Base-by-base conservation (phyloP, 2,329 filamentous ascomycete species). In the Colletotrichum theobromicola region DNA sequence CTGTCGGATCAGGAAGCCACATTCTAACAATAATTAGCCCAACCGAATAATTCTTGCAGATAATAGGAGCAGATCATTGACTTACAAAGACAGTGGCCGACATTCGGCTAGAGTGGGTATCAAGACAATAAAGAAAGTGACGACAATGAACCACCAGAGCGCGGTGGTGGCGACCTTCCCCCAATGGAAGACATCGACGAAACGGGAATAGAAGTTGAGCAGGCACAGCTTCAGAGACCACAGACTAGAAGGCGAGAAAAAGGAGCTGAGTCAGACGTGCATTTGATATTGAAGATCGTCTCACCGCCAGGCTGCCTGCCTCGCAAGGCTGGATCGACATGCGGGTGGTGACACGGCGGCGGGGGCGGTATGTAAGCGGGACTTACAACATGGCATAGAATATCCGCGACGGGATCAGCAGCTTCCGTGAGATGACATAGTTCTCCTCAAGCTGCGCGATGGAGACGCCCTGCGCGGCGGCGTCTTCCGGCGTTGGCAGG, bases 151-250 rank as follows among this genome's bases (percentile, higher is more conserved):
- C 73, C 71, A 78, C 78, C 80, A 81, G 1, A 81, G 69, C 5
- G 71, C 72, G 9, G 70, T 69, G 2, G 76, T 76, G 26, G 76
- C 79, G 9, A 64, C 5, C 28, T 77, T 78, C 15, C 81, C 81
- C 75, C 77, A 78, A 9, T 71, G 63, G 16, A 78, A 73, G 13
- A 72, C 35, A 62, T 80, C 64, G 30, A 82, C 76, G 61, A 82
- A 82, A 24, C 81, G 81, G 0, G 80, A 79, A 70, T 82, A 82
- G 64, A 82, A 82, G 30, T 77, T 76, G 46, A 82, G 72, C 24
- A 82, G 35, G 53, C 79, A 80, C 9, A 82, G 60, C 77, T 82
- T 82, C 32, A 82, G 76, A 5, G 72, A 78, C 81, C 81, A 82
- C 10, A 82, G 32, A 66, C 81, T 82, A 16, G 42, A 21, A 21